Evolutionary conservation across 2,329 filamentous ascomycete genomes (phyloP), one percentile per base, ranked within the genome.

Genomic region (Leptographium lundbergii): DNA sequence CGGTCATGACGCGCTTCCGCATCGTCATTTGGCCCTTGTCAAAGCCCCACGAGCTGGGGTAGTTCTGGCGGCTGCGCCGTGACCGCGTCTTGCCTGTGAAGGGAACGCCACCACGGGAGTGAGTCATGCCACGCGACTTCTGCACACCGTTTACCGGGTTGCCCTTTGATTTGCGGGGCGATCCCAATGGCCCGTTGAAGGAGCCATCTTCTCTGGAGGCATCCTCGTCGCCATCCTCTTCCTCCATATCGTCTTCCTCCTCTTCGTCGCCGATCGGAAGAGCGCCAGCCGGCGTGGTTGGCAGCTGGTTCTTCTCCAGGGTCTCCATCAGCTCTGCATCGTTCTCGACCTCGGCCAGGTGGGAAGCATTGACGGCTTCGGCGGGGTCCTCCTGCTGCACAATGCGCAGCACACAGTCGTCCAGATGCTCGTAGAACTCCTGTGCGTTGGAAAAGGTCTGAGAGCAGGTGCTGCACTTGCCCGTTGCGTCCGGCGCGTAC

Each of bases 401-500:
- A 66, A 87, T 86, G 69, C 83, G 82, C 63, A 87, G 74, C 61
- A 87, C 85, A 68, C 85, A 87, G 73, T 87, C 84, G 66, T 87
- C 92, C 69, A 97, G 78, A 80, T 97, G 92, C 80, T 97, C 94
- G 72, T 97, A 97, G 74, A 97, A 97, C 74, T 97, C 92, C 71
- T 97, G 92, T 6, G 91, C 91, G 67, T 90, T 96, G 75, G 82
- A 84, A 73, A 97, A 97, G 14, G 88, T 96, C 61, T 85, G 82
- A 17, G 88, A 89, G 74, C 94, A 99, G 56, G 91, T 97, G 29
- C 91, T 96, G 74, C 94, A 97, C 75, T 94, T 96, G 73, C 91
- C 92, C 17, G 91, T 94, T 36, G 88, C 85, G 67, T 94, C 88
- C 61, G 84, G 80, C 24, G 87, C 80, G 68, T 89, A 89, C 58